These are phyloP conservation scores for Globisporangium cylindrosporum DNA, from an alignment of 352 stramenopile species.

Conservation along the genomic window DNA sequence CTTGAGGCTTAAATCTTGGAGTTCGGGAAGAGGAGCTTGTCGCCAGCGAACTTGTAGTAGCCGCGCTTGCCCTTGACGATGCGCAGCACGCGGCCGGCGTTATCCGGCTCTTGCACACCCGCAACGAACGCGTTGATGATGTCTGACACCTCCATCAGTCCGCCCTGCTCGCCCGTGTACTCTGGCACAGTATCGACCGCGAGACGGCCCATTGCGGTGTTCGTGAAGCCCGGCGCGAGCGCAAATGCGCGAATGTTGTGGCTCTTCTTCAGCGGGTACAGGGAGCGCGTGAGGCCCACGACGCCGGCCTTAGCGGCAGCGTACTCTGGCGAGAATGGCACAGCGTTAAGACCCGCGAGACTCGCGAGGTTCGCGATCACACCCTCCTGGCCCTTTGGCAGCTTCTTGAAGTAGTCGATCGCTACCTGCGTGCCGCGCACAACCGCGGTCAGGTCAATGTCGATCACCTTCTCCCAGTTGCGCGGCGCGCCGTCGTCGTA, in stretches of 20 bases:
- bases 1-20: slow-evolving; percentile 36
- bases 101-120: slow-evolving; percentile 48
- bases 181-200: slow-evolving; percentile 34
- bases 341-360: slow-evolving; percentile 50
- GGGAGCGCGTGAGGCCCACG: slow-evolving; percentile 67
- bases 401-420: slow-evolving; percentile 57
- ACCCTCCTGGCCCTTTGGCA: slow-evolving; percentile 53
- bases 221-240: slow-evolving; percentile 63
- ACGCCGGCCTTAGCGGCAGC: slow-evolving; percentile 72
- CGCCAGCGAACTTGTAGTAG: slow-evolving; percentile 64
- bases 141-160: slow-evolving; percentile 33
- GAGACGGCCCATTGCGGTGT: slow-evolving; percentile 60
- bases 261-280: slow-evolving; percentile 55
- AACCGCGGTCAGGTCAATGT: slow-evolving; percentile 69
- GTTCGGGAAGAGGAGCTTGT: slow-evolving; percentile 67
- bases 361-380: slow-evolving; percentile 74
- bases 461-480: slow-evolving; percentile 62
- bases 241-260: slow-evolving; percentile 71
- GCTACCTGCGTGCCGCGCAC: slow-evolving; percentile 68
- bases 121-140: slow-evolving; percentile 58
- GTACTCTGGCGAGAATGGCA: slow-evolving; percentile 65
- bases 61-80: slow-evolving; percentile 47
- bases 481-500: slow-evolving; percentile 36
- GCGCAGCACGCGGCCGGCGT: slow-evolving; percentile 54
- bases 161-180: slow-evolving; percentile 54